Evolutionary conservation across 768 basidiomycete species (phyloP), one percentile per base, ranked within the genome.

Genomic region (Tulasnella sp.): DNA sequence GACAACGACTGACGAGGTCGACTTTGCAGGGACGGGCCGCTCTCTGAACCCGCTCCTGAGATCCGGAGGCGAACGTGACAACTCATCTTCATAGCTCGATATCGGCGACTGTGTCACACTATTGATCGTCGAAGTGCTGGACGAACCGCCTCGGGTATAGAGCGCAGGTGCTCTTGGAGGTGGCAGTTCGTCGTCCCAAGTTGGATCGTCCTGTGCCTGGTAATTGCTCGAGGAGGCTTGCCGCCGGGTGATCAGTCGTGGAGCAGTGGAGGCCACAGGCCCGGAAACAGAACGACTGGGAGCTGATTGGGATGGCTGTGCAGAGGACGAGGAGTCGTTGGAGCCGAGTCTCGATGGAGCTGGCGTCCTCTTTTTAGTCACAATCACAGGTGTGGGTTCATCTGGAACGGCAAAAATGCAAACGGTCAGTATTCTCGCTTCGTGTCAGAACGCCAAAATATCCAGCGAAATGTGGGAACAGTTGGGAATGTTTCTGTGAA

Each of bases 121-220:
- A 29, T 59, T 59, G 9, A 59, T 29, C 29, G 52, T 59, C 32
- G 64, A 65, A 9, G 64, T 65, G 64, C 35, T 40, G 12, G 64
- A 65, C 39, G 64, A 65, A 14, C 26, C 8, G 32, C 52, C 52
- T 34, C 64, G 64, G 5, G 69, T 52, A 17, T 47, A 70, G 8
- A 70, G 69, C 0, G 69, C 69, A 9, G 69, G 69, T 34, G 69
- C 44, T 34, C 69, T 26, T 65, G 64, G 69, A 17, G 69, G 69
- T 19, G 29, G 29, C 29, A 70, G 69, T 26, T 47, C 47, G 7
- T 59, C 52, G 29, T 59, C 29, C 52, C 22, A 59, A 12, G n/a
- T n/a, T n/a, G 52, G 52, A 16, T 59, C 52, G 52, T 59, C 32
- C 14, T 47, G 44, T 7, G n/a, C 5, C n/a, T 59, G 52, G n/a